Conservation (phyloP, 306 rosid genomes). For the Arachis hypogaea region DNA sequence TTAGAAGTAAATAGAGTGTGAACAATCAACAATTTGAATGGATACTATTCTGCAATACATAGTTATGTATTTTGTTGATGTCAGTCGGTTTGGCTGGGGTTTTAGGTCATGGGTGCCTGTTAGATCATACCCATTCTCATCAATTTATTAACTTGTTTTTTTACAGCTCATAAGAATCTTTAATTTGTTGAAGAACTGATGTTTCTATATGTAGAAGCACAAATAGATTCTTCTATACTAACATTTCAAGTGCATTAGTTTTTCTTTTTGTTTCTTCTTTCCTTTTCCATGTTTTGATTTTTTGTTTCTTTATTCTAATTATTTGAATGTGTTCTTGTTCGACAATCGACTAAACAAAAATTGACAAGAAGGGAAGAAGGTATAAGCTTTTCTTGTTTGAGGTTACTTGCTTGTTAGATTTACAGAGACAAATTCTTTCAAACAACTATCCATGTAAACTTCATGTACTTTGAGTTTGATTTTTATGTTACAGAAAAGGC, state of each 20-base stretch:
- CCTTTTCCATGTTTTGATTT: background rate
- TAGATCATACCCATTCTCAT: constrained; percentile 1
- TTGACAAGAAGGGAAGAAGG: constrained; percentile 84
- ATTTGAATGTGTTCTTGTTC: constrained; percentile 28
- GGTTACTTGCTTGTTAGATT: no score
- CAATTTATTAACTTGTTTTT: constrained; percentile 5
- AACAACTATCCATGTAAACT: no score
- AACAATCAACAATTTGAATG: background rate
- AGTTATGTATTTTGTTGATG: background rate
- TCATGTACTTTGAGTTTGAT: no score
- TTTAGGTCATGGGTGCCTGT: background rate
- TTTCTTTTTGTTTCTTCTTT: background rate
- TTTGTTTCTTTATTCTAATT: constrained; percentile 27
- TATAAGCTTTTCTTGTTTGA: constrained; percentile 15
- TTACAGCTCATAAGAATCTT: constrained; percentile 16
- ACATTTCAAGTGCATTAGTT: background rate
- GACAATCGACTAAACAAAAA: constrained; percentile 72
- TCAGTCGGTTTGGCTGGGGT: background rate
- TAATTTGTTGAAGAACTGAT: constrained; percentile 10
- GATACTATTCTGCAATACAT: background rate
- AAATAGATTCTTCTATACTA: background rate
- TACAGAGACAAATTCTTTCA: no score
- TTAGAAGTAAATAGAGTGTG: background rate
- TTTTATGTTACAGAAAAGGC: no score
- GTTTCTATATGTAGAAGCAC: constrained; percentile 14